Conservation (phyloP, 495 filamentous ascomycete species). For the Lentithecium fluviatile region DNA sequence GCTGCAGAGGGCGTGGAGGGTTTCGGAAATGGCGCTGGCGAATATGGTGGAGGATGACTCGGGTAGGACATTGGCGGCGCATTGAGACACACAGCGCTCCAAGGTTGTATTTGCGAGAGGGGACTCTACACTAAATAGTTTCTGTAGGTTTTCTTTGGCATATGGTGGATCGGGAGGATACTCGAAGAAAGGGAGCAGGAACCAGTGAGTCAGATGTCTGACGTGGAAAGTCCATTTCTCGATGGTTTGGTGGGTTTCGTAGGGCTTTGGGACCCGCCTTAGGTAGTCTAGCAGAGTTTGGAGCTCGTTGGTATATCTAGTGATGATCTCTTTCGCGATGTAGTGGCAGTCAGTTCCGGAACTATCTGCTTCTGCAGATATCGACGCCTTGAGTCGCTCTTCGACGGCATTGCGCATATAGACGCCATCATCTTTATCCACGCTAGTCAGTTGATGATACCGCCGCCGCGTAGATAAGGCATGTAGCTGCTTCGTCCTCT, state of each 20-base stretch:
- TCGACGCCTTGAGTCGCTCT: constrained; percentile 28
- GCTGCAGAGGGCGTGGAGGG: constrained; percentile 36
- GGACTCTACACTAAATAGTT: constrained; percentile 14
- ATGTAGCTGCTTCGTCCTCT: not conserved
- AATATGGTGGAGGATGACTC: constrained; percentile 29
- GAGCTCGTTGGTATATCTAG: not conserved
- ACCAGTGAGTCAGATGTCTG: constrained; percentile 23
- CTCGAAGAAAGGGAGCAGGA: constrained; percentile 20
- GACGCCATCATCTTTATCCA: constrained; percentile 36
- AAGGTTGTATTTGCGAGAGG: constrained; percentile 5
- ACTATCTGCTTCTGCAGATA: constrained; percentile 19
- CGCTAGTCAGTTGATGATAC: constrained; percentile 35
- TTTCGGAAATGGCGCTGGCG: constrained; percentile 38
- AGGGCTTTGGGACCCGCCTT: not conserved
- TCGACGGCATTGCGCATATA: constrained; percentile 36
- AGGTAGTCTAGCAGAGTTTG: constrained; percentile 1
- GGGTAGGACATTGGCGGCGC: constrained; percentile 25
- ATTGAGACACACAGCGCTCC: constrained; percentile 33
- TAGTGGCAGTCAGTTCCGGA: constrained; percentile 41
- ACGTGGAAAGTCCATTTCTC: constrained; percentile 1
- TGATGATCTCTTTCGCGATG: constrained; percentile 24
- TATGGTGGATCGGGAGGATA: constrained; percentile 21
- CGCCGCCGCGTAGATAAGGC: constrained; percentile 37
- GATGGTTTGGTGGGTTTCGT: not conserved
- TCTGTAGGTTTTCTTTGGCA: constrained; percentile 1